Percentiles rank a stretch among this genome's conserved stretches.
Conservation (phyloP, 2,329 filamentous ascomycete species). For the Lachnellula subtilissima region DNA sequence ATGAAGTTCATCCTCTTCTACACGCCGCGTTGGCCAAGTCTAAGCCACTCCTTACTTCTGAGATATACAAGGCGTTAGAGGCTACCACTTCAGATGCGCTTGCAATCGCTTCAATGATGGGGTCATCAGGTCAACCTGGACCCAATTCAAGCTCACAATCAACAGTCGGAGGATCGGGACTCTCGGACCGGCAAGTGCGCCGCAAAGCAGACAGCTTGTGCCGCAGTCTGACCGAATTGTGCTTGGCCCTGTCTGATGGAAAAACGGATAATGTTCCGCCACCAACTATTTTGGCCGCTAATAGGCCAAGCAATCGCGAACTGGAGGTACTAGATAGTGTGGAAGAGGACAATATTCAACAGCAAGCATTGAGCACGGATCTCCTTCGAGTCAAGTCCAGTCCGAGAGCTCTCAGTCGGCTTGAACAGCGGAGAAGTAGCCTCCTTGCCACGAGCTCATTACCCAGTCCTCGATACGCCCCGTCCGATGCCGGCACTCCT, state of each 20-base stretch:
- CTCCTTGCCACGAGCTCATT: conserved; percentile 28
- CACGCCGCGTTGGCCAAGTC: conserved; percentile 77
- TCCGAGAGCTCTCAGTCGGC: conserved; percentile 30
- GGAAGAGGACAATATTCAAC: conserved; percentile 17
- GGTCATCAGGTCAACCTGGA: conserved; percentile 62
- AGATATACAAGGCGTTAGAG: conserved; percentile 77
- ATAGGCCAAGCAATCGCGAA: conserved; percentile 18
- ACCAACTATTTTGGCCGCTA: conserved; percentile 4
- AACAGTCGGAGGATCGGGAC: conserved; percentile 38
- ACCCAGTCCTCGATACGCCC: conserved; percentile 27
- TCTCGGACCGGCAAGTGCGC: conserved; percentile 78
- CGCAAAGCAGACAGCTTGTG: conserved; percentile 92
- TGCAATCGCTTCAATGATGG: conserved; percentile 71
- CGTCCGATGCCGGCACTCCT: conserved; percentile 31
- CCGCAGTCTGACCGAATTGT: conserved; percentile 86
- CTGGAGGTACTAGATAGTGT: conserved; percentile 16
- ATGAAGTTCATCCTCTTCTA: conserved; percentile 70
- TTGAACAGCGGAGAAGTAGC: conserved; percentile 32
- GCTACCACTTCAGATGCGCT: conserved; percentile 77
- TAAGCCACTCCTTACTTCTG: conserved; percentile 61
- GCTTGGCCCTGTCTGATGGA: conserved; percentile 72
- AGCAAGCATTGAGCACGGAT: conserved; percentile 18
- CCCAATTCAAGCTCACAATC: conserved; percentile 56
- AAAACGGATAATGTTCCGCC: conserved; percentile 22
- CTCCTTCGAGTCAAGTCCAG: conserved; percentile 24